Conservation (phyloP, 2,329 filamentous ascomycete species). For the Cladophialophora chaetospira region DNA sequence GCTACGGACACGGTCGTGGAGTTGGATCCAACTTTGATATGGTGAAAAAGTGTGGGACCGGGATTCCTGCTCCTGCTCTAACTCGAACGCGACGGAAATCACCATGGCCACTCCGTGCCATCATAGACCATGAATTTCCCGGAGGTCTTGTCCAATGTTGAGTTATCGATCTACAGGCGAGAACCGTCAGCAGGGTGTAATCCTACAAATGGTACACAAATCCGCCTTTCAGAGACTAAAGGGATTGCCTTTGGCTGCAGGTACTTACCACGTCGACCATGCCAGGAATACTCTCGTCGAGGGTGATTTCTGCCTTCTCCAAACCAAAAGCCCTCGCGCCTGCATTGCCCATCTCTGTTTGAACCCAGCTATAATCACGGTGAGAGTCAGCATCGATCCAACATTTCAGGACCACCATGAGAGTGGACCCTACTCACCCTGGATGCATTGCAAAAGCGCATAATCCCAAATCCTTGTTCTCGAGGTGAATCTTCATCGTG, state of each 20-base stretch:
- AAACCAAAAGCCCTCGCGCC: conserved; percentile 26
- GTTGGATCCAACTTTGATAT: neutral
- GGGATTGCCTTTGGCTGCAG: conserved; percentile 1
- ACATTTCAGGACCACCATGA: neutral
- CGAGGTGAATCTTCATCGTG: conserved; percentile 42
- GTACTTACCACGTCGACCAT: conserved; percentile 27
- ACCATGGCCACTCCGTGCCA: conserved; percentile 17
- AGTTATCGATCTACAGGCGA: conserved; percentile 23
- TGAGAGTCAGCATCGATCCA: neutral
- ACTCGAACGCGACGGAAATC: no score
- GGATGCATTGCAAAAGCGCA: conserved; percentile 19
- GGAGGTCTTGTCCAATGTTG: conserved; percentile 19
- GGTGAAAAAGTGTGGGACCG: no score
- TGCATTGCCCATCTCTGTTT: conserved; percentile 34
- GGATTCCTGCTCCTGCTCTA: no score
- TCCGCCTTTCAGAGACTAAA: no score
- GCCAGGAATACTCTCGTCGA: conserved; percentile 31
- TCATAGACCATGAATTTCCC: conserved; percentile 27
- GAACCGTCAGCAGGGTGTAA: neutral
- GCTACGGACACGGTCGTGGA: no score
- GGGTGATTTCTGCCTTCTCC: conserved; percentile 28
- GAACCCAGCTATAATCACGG: conserved; percentile 21
- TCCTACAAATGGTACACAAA: no score
- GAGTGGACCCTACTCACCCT: conserved; percentile 9
- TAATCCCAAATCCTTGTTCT: conserved; percentile 33